Evolutionary conservation across 495 filamentous ascomycete genomes (phyloP).

Genomic region (Lichenothelia convexa): DNA sequence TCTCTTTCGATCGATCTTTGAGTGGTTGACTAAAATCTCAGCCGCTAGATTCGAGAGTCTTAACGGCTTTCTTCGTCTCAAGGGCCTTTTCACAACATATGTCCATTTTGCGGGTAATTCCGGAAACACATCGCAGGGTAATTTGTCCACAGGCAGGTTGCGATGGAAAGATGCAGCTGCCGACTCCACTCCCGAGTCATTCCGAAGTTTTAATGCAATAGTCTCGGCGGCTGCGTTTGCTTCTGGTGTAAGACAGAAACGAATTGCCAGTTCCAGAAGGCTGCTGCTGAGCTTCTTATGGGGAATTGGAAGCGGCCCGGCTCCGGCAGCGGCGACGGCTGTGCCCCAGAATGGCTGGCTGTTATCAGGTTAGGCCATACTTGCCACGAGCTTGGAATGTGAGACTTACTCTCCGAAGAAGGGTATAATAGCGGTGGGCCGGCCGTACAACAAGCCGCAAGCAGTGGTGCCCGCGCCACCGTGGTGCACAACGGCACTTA

Average conservation of each 20-base stretch:
- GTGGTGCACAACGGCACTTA: constrained; percentile 22
- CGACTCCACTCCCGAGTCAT: constrained; percentile 55
- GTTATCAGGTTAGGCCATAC: no score
- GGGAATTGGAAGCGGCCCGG: constrained; percentile 51
- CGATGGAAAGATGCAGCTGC: constrained; percentile 55
- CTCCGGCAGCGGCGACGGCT: constrained; percentile 46
- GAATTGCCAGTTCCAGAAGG: constrained; percentile 49
- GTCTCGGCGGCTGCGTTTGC: constrained; percentile 35
- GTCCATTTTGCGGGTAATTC: constrained; percentile 54
- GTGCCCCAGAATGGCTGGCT: constrained; percentile 70
- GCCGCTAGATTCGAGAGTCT: constrained; percentile 48
- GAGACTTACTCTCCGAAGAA: constrained; percentile 27
- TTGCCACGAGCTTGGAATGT: no score
- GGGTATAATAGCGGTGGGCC: constrained; percentile 23
- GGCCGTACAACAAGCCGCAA: constrained; percentile 19
- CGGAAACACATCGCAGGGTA: constrained; percentile 50
- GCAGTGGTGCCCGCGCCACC: constrained; percentile 24
- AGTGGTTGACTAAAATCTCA: constrained; percentile 37
- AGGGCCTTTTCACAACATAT: no score
- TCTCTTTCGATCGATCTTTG: constrained; percentile 41
- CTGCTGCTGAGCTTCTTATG: constrained; percentile 49
- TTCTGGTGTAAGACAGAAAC: constrained; percentile 40
- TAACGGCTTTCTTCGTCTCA: no score
- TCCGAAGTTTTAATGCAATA: constrained; percentile 41
- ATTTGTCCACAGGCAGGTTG: constrained; percentile 37